A percentile compares a stretch with the other conserved stretches of the same genome.
These are phyloP conservation scores for Hysterium pulicare DNA, from an alignment of 2,329 filamentous ascomycete species.

Conservation along the genomic window DNA sequence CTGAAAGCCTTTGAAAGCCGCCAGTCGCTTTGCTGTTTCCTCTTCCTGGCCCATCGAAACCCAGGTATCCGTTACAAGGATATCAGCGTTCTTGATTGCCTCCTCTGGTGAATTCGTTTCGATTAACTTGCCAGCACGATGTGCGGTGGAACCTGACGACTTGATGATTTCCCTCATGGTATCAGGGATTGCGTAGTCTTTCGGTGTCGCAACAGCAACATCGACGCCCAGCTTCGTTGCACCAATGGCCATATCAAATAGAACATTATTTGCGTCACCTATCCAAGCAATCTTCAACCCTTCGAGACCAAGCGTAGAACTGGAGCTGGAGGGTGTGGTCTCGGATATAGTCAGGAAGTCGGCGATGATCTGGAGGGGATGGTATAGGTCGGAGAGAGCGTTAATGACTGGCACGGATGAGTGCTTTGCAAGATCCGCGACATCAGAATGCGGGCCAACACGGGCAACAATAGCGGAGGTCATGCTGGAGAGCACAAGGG, in stretches of 20 bases:
- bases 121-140: constrained; percentile 61
- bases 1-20: constrained; percentile 85
- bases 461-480: constrained; percentile 48
- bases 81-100: constrained; percentile 77
- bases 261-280: constrained; percentile 94
- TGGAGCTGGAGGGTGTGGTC: constrained; percentile 55
- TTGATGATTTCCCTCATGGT: constrained; percentile 71
- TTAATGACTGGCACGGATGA: constrained; percentile 51
- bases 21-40: constrained; percentile 71
- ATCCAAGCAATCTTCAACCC: constrained; percentile 94
- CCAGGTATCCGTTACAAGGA: constrained; percentile 97
- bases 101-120: constrained; percentile 82
- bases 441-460: constrained; percentile 51
- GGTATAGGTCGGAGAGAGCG: constrained; percentile 79
- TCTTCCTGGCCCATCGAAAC: constrained; percentile 96
- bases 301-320: constrained; percentile 63
- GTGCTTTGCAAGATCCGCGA: constrained; percentile 48
- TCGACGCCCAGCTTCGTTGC: constrained; percentile 84
- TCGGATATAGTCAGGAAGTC: constrained; percentile 91
- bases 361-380: constrained; percentile 90
- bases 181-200: constrained; percentile 76
- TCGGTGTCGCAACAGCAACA: constrained; percentile 80
- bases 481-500: constrained; percentile 83
- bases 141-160: constrained; percentile 55
- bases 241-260: constrained; percentile 87